Conservation (phyloP, 257 asterid genomes). For the Striga asiatica region DNA sequence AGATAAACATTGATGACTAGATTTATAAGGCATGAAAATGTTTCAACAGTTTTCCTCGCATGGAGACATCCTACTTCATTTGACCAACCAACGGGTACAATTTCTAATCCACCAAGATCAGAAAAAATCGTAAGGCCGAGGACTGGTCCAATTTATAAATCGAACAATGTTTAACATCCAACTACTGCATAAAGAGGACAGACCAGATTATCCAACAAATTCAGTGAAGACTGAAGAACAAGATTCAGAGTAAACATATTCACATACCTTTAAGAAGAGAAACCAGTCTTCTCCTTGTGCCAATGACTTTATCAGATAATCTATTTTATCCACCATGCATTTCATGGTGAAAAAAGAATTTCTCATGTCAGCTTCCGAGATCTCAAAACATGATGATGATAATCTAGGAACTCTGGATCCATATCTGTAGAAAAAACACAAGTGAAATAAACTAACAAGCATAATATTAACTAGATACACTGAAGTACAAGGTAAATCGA, state of each 20-base stretch:
- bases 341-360: conserved; percentile 39
- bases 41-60: too few species aligned
- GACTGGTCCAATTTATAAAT: neutral
- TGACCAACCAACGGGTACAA: too few species aligned
- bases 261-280: conserved; percentile 71
- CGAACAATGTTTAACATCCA: neutral
- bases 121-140: neutral
- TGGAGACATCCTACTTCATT: too few species aligned
- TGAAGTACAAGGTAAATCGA: conserved; percentile 3
- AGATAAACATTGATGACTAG: neutral
- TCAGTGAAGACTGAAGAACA: neutral
- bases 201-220: neutral
- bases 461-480: neutral
- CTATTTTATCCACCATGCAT: conserved; percentile 44
- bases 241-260: conserved; percentile 7
- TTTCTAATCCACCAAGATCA: neutral
- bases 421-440: conserved; percentile 32
- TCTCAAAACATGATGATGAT: conserved; percentile 62
- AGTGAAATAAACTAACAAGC: conserved; percentile 13
- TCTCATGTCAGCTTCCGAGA: conserved; percentile 64
- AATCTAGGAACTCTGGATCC: conserved; percentile 48
- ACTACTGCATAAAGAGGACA: neutral
- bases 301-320: conserved; percentile 40
- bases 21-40: neutral
- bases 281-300: conserved; percentile 80